Base-by-base conservation (phyloP, 2,329 filamentous ascomycete species). In the Penicillium sp. region DNA sequence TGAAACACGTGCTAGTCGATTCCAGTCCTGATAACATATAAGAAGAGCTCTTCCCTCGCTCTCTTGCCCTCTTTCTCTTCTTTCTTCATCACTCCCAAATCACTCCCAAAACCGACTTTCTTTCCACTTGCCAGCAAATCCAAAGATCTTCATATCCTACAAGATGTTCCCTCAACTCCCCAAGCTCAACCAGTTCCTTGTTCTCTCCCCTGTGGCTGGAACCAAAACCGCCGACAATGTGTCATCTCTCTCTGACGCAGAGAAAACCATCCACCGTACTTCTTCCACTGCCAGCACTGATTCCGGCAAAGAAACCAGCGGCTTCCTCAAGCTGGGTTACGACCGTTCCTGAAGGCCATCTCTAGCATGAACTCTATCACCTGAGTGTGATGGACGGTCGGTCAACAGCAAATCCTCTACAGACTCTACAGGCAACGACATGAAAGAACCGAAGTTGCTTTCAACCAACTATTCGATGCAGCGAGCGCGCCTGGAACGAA, bases 161-260 rank as follows among this genome's bases (percentile, higher is more conserved):
- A 58, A 45, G 12, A 58, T 58, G 56, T 54, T 58, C 21, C 56
- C 57, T 30, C 45, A 47, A 35, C 53, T 59, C 2, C 52, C 52
- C 47, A 59, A 59, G 47, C 57, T 59, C 24, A 56, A 38, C 52
- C 30, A 55, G 24, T 59, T 59, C 26, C 42, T 59, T 42, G 57
- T 56, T 18, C 57, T 59, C n/a, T 47, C 57, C 2, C 57, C 57
- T 30, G 35, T 40, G 4, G n/a, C 48, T 24, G 52, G 53, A 3
- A 18, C 23, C 52, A 55, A 59, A 14, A 52, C 52, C 21, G 12
- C 21, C 14, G 43, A 43, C 33, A 51, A 45, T 38, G 42, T 49
- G 30, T 21, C 42, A 16, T 21, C 57, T n/a, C 14, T 28, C 33
- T 40, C 57, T 20, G 52, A 52, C 23, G 12, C 40, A 21, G 52